Percentiles rank a stretch among this genome's conserved stretches.
phyloP scores from a whole-genome alignment of 1,284 basidiomycete species.

The Vanrija pseudolonga region DNA sequence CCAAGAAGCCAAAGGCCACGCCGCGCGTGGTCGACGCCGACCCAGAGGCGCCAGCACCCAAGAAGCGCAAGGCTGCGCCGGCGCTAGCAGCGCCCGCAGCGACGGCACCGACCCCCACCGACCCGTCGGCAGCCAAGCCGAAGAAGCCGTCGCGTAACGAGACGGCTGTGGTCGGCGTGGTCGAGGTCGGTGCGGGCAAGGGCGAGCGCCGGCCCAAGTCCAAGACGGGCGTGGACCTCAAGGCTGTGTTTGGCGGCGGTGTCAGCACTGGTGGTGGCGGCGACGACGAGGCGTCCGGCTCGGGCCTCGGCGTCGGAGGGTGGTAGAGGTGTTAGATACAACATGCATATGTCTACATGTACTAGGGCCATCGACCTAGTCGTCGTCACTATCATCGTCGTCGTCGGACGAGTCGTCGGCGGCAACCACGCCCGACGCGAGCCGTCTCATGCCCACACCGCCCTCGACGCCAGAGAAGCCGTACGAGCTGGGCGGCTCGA shows the following conservation, averaged over 20 bases:
- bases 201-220: slow-evolving; percentile 2
- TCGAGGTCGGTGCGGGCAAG: slow-evolving; percentile 16
- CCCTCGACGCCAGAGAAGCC: slow-evolving; percentile 25
- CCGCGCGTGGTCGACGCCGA: not conserved
- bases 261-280: not conserved
- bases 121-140: slow-evolving; percentile 2
- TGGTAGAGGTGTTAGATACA: slow-evolving; percentile 9
- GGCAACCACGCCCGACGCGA: slow-evolving; percentile 22
- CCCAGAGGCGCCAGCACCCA: not conserved
- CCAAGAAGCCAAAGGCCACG: not conserved
- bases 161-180: slow-evolving; percentile 28
- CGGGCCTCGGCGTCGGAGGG: slow-evolving; percentile 5
- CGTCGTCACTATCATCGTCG: slow-evolving; percentile 30
- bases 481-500: too few species aligned
- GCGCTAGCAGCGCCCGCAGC: not conserved
- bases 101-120: slow-evolving; percentile 4
- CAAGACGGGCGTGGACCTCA: slow-evolving; percentile 21
- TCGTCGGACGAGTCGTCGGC: slow-evolving; percentile 27
- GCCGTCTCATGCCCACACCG: slow-evolving; percentile 35
- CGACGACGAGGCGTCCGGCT: not conserved
- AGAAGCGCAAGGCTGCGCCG: not conserved
- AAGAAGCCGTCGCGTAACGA: slow-evolving; percentile 11
- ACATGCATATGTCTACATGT: slow-evolving; percentile 1
- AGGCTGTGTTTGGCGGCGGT: slow-evolving; percentile 11
- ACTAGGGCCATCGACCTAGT: not conserved